Evolutionary conservation across 192 early-diverging fungal species (phyloP).

Genomic region (Backusella westeae): DNA sequence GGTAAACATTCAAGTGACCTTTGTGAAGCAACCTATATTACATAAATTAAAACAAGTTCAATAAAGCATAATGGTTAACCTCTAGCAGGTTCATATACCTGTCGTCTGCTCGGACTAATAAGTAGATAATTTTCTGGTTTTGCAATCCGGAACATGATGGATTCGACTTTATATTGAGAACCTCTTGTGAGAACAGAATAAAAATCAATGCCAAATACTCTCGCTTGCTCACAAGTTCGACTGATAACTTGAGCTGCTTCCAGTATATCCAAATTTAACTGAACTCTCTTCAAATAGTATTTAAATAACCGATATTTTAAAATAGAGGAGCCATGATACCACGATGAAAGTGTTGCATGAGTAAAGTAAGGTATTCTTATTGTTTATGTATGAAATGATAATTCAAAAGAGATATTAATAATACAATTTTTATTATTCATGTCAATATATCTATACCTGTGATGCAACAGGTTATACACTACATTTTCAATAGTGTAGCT

Average conservation of each 20-base stretch:
- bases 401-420: constrained; percentile 2
- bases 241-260: constrained; percentile 67
- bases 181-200: constrained; percentile 83
- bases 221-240: constrained; percentile 79
- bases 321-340: constrained; percentile 58
- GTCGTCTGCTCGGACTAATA: constrained; percentile 68
- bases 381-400: neutral
- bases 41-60: neutral
- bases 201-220: constrained; percentile 91
- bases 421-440: neutral
- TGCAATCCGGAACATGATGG: constrained; percentile 68
- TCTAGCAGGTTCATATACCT: constrained; percentile 34
- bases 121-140: constrained; percentile 81
- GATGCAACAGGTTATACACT: constrained; percentile 67
- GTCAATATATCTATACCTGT: constrained; percentile 47
- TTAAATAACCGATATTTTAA: constrained; percentile 58
- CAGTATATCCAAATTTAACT: constrained; percentile 66
- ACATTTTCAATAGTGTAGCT: constrained; percentile 80
- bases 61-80: neutral
- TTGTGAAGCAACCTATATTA: constrained; percentile 58
- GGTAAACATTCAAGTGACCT: constrained; percentile 85
- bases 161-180: constrained; percentile 92
- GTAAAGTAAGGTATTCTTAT: constrained; percentile 67
- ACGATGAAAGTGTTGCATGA: constrained; percentile 54
- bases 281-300: constrained; percentile 70